Evolutionary conservation across 2,329 filamentous ascomycete species (phyloP).

Genomic region (Aureobasidium sp.): DNA sequence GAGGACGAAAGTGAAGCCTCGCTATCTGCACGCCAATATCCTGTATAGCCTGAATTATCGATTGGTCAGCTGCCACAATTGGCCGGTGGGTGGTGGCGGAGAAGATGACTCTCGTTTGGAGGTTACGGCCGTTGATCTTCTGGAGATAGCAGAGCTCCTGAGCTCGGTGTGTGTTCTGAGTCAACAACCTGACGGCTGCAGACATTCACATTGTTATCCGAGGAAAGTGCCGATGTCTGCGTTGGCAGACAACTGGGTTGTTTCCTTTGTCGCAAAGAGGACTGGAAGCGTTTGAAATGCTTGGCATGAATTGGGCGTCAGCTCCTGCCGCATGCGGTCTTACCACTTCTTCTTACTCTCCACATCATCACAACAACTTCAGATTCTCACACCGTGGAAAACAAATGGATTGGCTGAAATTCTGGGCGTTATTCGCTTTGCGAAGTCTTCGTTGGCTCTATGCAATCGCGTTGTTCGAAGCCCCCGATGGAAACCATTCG

Average conservation of each 20-base stretch:
- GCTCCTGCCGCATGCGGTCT: background rate
- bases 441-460: background rate
- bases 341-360: background rate
- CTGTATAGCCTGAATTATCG: background rate
- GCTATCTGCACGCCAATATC: background rate
- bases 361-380: background rate
- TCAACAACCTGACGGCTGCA: background rate
- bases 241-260: background rate
- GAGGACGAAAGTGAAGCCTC: background rate
- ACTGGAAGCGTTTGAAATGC: background rate
- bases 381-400: background rate
- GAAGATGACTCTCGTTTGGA: background rate
- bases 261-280: background rate
- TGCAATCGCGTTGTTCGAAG: background rate
- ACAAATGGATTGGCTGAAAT: too few species aligned
- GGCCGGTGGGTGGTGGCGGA: background rate
- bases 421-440: background rate
- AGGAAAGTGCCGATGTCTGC: background rate
- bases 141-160: background rate
- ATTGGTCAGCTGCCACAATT: background rate
- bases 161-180: background rate
- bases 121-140: background rate
- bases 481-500: background rate
- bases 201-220: background rate
- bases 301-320: background rate